Conservation (phyloP, 768 basidiomycete species). For the Coprinopsis marcescibilis region DNA sequence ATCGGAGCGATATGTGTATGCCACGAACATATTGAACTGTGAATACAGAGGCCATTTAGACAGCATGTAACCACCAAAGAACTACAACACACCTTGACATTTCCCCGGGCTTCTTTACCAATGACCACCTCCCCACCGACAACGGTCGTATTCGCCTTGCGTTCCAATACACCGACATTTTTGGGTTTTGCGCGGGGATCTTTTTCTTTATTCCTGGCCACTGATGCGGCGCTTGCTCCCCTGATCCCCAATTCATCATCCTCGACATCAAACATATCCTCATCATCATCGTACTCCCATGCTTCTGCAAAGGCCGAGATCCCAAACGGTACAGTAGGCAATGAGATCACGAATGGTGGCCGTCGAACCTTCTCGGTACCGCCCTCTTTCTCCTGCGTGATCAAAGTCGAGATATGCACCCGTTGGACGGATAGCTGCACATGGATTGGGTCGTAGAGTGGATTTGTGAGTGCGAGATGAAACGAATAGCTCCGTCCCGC, state of each 20-base stretch:
- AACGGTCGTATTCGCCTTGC: slow-evolving; percentile 82
- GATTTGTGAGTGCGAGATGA: slow-evolving; percentile 89
- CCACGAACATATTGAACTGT: slow-evolving; percentile 91
- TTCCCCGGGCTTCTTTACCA: slow-evolving; percentile 70
- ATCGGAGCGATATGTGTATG: slow-evolving; percentile 91
- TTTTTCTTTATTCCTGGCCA: slow-evolving; percentile 35
- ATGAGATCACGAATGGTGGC: slow-evolving; percentile 72
- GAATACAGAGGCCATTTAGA: slow-evolving; percentile 7
- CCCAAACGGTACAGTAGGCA: slow-evolving; percentile 74
- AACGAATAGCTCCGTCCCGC: slow-evolving; percentile 83
- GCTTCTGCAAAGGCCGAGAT: slow-evolving; percentile 92
- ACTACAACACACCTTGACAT: slow-evolving; percentile 58
- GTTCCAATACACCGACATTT: slow-evolving; percentile 79
- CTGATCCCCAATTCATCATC: slow-evolving; percentile 28
- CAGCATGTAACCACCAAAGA: background rate
- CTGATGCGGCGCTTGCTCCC: slow-evolving; percentile 37
- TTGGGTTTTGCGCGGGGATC: slow-evolving; percentile 46
- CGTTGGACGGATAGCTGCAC: slow-evolving; percentile 81
- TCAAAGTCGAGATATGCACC: slow-evolving; percentile 40
- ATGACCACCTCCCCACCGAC: slow-evolving; percentile 88
- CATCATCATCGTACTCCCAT: slow-evolving; percentile 98
- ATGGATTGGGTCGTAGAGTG: slow-evolving; percentile 92
- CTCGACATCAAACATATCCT: slow-evolving; percentile 70
- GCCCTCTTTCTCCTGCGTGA: slow-evolving; percentile 19
- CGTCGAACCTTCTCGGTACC: slow-evolving; percentile 53